Conservation (phyloP, 2,329 filamentous ascomycete species). For the Colletotrichum orbiculare region DNA sequence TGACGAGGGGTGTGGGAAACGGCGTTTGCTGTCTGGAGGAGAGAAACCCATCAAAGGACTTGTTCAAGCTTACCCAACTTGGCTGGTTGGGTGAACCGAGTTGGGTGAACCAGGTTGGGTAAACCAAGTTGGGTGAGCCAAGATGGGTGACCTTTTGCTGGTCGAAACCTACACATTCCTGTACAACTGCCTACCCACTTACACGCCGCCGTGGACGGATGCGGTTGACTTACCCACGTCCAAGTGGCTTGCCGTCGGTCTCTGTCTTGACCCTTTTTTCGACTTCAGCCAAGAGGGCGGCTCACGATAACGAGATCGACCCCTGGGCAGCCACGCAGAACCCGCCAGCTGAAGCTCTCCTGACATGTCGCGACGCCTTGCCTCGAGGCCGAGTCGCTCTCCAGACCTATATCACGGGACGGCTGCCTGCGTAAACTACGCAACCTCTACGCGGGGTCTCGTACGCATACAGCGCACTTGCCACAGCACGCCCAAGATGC, state of each 20-base stretch:
- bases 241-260: slow-evolving; percentile 20
- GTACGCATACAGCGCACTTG: slow-evolving; percentile 16
- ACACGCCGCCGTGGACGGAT: slow-evolving; percentile 22
- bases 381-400: neutral
- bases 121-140: neutral
- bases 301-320: slow-evolving; percentile 9
- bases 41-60: no score
- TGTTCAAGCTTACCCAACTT: no score
- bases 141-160: neutral
- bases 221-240: slow-evolving; percentile 16
- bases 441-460: neutral
- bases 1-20: no score
- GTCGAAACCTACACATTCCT: slow-evolving; percentile 15
- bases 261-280: neutral
- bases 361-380: slow-evolving; percentile 7
- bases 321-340: neutral
- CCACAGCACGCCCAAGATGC: slow-evolving; percentile 9
- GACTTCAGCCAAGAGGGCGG: neutral
- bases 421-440: slow-evolving; percentile 6
- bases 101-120: no score
- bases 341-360: neutral
- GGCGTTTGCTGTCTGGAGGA: no score
- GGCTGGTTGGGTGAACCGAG: no score
- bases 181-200: slow-evolving; percentile 19
- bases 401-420: slow-evolving; percentile 11